Evolutionary conservation across 1,284 basidiomycete species (phyloP).

Genomic region (Malassezia equina): DNA sequence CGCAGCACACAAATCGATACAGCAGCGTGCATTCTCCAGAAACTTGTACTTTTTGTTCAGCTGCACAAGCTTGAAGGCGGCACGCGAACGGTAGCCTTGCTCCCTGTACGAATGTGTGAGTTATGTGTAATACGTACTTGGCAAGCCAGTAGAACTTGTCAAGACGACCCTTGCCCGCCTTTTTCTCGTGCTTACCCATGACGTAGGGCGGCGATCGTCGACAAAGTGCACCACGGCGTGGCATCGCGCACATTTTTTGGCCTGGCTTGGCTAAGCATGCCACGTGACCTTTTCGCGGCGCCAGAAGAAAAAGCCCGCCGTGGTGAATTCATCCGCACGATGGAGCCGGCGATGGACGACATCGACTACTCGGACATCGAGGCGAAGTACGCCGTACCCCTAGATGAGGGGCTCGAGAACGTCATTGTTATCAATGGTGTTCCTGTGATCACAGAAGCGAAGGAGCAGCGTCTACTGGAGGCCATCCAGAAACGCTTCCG

Average conservation of each 20-base stretch:
- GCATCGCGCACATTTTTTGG: constrained; percentile 2
- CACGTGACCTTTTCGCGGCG: constrained; percentile 11
- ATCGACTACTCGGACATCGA: constrained; percentile 93
- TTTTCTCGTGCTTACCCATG: constrained; percentile 46
- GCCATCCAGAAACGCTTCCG: constrained; percentile 49
- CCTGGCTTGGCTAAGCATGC: neutral
- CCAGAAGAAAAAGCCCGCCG: constrained; percentile 14
- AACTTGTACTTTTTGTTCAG: constrained; percentile 96
- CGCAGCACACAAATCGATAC: constrained; percentile 95
- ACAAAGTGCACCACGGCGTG: neutral
- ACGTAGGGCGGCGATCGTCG: neutral
- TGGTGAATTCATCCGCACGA: constrained; percentile 28
- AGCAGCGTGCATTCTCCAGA: constrained; percentile 79
- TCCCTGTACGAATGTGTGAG: constrained; percentile 51
- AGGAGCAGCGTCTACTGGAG: constrained; percentile 48
- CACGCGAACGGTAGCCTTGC: constrained; percentile 97
- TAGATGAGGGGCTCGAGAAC: constrained; percentile 49
- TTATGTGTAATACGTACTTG: constrained; percentile 39
- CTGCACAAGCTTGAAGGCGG: constrained; percentile 98
- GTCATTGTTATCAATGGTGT: constrained; percentile 50
- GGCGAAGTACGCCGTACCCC: constrained; percentile 56
- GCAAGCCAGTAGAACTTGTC: constrained; percentile 51
- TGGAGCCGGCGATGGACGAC: constrained; percentile 54
- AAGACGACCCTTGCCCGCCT: constrained; percentile 47
- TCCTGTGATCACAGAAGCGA: constrained; percentile 47